Evolutionary conservation across 2,329 filamentous ascomycete species (phyloP), one percentile per base, ranked within the genome.

Genomic region (Cladophialophora exuberans): DNA sequence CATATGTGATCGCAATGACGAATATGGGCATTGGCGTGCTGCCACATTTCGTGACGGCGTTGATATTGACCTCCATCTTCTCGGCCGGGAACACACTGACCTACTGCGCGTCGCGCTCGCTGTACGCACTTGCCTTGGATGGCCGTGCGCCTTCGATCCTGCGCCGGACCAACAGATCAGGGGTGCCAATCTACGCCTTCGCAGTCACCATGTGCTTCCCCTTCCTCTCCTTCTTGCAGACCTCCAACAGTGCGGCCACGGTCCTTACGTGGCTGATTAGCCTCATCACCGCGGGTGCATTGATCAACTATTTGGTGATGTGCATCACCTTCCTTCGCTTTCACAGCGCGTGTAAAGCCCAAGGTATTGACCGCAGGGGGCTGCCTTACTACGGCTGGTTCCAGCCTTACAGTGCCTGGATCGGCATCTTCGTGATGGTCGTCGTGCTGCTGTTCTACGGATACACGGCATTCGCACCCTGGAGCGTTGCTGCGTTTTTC

Each of bases 321-420:
- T 65, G 75, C 22, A 79, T 83, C 67, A 78, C 79, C 10, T 71
- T 79, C 57, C 69, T 82, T 31, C 78, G 76, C 26, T 80, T 83
- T 67, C 78, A 81, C 70, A 73, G 75, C 38, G 82, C 82, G 3
- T 70, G 70, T 60, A 72, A 78, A 62, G 76, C 70, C 1, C 79
- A 82, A 61, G 73, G 73, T 2, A 35, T 81, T 25, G 76, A 80
- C 67, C 81, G 84, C 70, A 82, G 33, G 73, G 79, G 39, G 71
- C 77, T 22, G 73, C 73, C 61, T 73, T 90, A 89, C 71, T 83
- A 79, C 57, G 83, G 83, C 0, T 79, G 77, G 57, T 76, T 82
- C 35, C 87, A 90, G 73, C 88, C 88, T 2, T 90, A 84, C 63
- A 79, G 81, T 0, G 86, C 86, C 0, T 83, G 80, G 43, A 79